Base-by-base conservation (phyloP, 257 asterid species). In the Parsonsia alboflavescens region DNA sequence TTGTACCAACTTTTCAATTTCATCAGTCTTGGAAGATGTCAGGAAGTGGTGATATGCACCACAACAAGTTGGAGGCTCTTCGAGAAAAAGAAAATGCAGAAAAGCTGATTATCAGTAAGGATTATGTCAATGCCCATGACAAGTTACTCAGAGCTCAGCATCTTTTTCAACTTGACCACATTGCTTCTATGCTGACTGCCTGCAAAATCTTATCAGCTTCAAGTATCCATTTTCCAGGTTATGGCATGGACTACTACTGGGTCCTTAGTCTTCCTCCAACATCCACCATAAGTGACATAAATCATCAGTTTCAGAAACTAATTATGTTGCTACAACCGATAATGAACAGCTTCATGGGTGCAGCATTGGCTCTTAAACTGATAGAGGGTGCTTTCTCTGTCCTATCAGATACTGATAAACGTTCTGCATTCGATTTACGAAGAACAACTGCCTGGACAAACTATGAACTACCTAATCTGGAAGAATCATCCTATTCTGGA, bases 191-290 rank as follows among this genome's bases (percentile, higher is more conserved):
- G 79, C 75, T 44, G 52, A 73, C 76, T 59, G 62, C 70, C 13
- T 79, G 82, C 16, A 66, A 74, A 10, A 61, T 79, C 61, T 65
- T 79, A 42, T 61, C 67, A 15, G 82, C 72, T 59, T 61, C 75
- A 11, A 74, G n/a, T 13, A 22, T 11, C 39, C 59, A 49, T 4
- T 48, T 70, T 53, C 76, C 75, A 17, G 72, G 79, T 48, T 57
- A 44, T 58, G 75, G 15, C 17, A 24, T 74, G 26, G 82, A 79
- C 59, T 28, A 48, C 54, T 79, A 79, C 68, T 68, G 79, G 75
- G 24, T 79, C 72, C 79, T 74, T 7, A 21, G 45, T 22, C 79
- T 79, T 54, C 41, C 15, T 1, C 76, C 82, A 8, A 28, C 41
- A 10, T 68, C 79, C 71, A 69, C 78, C 49, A 61, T 48, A 0